phyloP scores from a whole-genome alignment of 1,284 basidiomycete species.

The Marasmius tenuissimus region DNA sequence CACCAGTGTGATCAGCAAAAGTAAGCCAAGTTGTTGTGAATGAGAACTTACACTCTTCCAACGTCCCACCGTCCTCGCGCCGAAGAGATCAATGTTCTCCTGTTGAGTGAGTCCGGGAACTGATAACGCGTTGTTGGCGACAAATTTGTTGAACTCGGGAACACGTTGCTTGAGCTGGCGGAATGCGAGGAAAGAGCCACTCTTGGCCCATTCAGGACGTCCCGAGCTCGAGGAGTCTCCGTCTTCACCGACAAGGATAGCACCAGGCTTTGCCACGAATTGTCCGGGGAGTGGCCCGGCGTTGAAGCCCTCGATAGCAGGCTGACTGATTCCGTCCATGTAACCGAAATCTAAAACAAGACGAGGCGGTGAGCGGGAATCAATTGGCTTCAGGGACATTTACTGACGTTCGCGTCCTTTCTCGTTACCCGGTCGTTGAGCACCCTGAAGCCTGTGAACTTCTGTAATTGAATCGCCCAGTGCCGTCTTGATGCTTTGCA shows the following conservation, averaged over 20 bases:
- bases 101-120: conserved; percentile 17
- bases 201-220: conserved; percentile 27
- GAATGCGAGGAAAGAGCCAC: conserved; percentile 32
- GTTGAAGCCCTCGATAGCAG: conserved; percentile 33
- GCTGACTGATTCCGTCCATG: conserved; percentile 42
- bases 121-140: conserved; percentile 21
- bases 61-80: conserved; percentile 30
- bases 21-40: conserved; percentile 16
- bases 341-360: conserved; percentile 32
- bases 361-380: conserved; percentile 5
- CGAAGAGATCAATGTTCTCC: conserved; percentile 24
- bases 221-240: conserved; percentile 24
- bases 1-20: too few species aligned
- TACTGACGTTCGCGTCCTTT: conserved; percentile 35
- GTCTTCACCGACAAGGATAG: conserved; percentile 29
- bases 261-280: conserved; percentile 28
- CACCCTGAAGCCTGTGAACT: conserved; percentile 26
- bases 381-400: conserved; percentile 1
- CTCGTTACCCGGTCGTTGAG: conserved; percentile 31
- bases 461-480: conserved; percentile 27
- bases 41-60: conserved; percentile 31
- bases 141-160: conserved; percentile 30
- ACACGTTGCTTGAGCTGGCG: conserved; percentile 30
- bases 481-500: conserved; percentile 20
- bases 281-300: conserved; percentile 33